Evolutionary conservation across 805 yeast species (phyloP), one percentile per base, ranked within the genome.

Genomic region (Grigorovia humatica): DNA sequence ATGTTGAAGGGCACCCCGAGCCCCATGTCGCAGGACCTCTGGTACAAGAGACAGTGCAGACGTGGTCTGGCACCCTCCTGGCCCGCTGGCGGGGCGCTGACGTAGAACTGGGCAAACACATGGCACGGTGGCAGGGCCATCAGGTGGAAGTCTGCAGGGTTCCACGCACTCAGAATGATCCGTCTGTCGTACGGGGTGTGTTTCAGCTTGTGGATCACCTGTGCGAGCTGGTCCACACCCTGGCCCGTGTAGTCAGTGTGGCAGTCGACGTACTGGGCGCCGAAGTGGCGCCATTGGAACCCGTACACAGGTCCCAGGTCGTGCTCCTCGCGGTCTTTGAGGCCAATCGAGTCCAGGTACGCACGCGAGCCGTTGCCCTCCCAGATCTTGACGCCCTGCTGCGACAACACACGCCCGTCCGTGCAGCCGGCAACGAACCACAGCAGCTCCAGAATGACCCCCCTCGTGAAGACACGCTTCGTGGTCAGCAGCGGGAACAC

Each of bases 71-170:
- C 69, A 27, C 64, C 64, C 38, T 62, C 67, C 23, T 32, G 66
- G 66, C 47, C 59, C 53, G 48, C 70, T 65, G n/a, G n/a, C n/a
- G n/a, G 95, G 91, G 85, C 86, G 60, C 78, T 85, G 43, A 93
- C 99, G 66, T 86, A 93, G 64, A 93, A 93, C 69, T 93, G 99
- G 51, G 95, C 83, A 64, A 93, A 87, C 23, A 93, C 95, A 68
- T 93, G 99, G 64, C 99, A 93, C 29, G 99, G 99, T 12, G 99
- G 99, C 50, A 93, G 75, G 0, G 99, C 99, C 99, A 93, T 93
- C 56, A 81, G 75, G 49, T 80, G 76, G 64, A 91, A 87, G 61
- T 90, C 99, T 1, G 96, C 90, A 3, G 99, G 99, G 63, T 93
- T 93, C 99, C 99, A 93, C 0, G 99, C 99, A 46, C 95, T 83